phyloP scores from a whole-genome alignment of 1,284 basidiomycete genomes.

The Cryptococcus maquisensis region DNA sequence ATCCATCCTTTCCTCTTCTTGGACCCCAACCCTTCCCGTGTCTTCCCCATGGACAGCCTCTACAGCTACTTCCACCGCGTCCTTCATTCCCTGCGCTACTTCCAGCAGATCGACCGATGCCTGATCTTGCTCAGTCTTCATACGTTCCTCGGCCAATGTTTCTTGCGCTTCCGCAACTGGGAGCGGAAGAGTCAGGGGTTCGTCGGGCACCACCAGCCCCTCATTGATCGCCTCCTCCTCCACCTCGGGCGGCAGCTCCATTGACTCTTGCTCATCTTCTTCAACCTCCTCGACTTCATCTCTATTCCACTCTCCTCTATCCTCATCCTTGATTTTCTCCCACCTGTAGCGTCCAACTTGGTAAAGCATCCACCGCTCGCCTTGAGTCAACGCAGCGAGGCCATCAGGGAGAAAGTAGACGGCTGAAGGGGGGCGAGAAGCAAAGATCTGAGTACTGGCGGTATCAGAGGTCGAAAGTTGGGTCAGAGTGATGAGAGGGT shows the following conservation, averaged over 20 bases:
- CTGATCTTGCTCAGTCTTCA: neutral
- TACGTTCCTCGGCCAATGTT: neutral
- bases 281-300: neutral
- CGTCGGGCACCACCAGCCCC: neutral
- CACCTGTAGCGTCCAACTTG: neutral
- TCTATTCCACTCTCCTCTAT: neutral
- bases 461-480: neutral
- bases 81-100: neutral
- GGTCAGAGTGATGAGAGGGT: neutral
- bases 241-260: neutral
- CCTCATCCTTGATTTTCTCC: neutral
- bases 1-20: neutral
- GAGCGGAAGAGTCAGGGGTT: neutral
- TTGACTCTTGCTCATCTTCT: neutral
- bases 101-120: neutral
- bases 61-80: neutral
- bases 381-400: neutral
- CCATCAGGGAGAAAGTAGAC: neutral
- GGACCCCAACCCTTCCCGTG: neutral
- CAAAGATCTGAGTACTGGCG: neutral
- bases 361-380: neutral
- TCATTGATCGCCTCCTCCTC: neutral
- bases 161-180: neutral
- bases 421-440: neutral
- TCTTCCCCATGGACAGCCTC: neutral